Evolutionary conservation across 257 asterid genomes (phyloP).

Genomic region (Gentiana dahurica): DNA sequence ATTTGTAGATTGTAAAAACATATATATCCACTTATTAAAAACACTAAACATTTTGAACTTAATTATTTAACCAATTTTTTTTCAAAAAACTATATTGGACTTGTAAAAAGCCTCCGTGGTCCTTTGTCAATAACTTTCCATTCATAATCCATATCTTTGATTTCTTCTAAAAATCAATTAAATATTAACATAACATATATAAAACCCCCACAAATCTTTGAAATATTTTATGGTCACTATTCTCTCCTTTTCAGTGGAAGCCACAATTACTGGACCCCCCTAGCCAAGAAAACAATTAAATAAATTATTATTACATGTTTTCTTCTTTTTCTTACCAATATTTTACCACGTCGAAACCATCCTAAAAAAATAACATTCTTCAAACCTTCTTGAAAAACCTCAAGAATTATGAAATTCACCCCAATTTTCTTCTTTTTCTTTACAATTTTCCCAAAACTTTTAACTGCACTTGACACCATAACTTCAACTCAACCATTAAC

Average conservation of each 20-base stretch:
- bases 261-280: not conserved
- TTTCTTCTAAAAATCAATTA: too few species aligned
- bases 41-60: too few species aligned
- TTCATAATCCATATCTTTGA: too few species aligned
- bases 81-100: too few species aligned
- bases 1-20: too few species aligned
- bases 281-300: too few species aligned
- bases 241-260: conserved; percentile 3
- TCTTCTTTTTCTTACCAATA: conserved; percentile 4
- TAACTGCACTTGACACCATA: conserved; percentile 13
- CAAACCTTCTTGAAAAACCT: not conserved
- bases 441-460: conserved; percentile 5
- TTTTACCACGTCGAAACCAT: conserved; percentile 3
- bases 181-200: too few species aligned
- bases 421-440: conserved; percentile 9
- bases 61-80: too few species aligned
- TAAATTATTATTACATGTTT: not conserved
- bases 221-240: not conserved
- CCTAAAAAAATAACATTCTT: conserved; percentile 5
- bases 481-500: conserved; percentile 18
- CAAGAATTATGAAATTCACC: conserved; percentile 13
- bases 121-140: too few species aligned
- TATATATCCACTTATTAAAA: too few species aligned
- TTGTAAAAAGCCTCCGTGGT: too few species aligned
- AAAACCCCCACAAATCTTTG: too few species aligned